Evolutionary conservation across 2,329 filamentous ascomycete species (phyloP), one percentile per base, ranked within the genome.

Genomic region (Hypomyces rosellus): DNA sequence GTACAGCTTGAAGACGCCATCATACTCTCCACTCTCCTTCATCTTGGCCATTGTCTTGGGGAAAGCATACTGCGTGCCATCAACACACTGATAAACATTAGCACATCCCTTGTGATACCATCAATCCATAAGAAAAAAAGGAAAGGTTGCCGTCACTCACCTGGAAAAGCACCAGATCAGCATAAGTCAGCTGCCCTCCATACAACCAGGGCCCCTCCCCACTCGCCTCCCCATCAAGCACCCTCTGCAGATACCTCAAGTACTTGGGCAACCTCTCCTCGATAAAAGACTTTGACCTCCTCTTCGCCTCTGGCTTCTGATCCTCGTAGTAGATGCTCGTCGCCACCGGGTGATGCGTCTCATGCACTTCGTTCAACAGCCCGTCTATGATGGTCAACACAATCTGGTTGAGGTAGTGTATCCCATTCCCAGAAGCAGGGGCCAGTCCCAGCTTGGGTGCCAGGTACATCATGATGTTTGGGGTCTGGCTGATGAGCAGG

Each of bases 91-190:
- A 15, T 8, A 13, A 41, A 16, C 18, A 49, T 58, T 45, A 56
- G 53, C 38, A 13, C 2, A 6, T 37, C n/a, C 22, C 13, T 15
- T 4, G n/a, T 39, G 3, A n/a, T 3, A 34, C 22, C n/a, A 13
- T 30, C 1, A 12, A n/a, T 11, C 4, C 13, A 13, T 5, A 13
- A 22, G 4, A 22, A 16, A 48, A 11, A 12, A 13, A 12, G 33
- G 5, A 25, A 7, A 7, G 3, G 9, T 20, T 20, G 20, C 40
- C 16, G 9, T 11, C 14, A 57, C 70, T 53, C 54, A 85, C 82
- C 67, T 89, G 86, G 72, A 85, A 91, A 1, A 90, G 63, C 2
- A 86, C 84, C 45, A 86, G 71, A 63, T 92, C 88, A 13, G 86
- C 88, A 65, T 86, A 88, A 0, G 81, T 87, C 55, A 91, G 57